These are phyloP conservation scores for Paracoccidioides brasiliensis DNA, from an alignment of 2,329 filamentous ascomycete species.

Conservation along the genomic window DNA sequence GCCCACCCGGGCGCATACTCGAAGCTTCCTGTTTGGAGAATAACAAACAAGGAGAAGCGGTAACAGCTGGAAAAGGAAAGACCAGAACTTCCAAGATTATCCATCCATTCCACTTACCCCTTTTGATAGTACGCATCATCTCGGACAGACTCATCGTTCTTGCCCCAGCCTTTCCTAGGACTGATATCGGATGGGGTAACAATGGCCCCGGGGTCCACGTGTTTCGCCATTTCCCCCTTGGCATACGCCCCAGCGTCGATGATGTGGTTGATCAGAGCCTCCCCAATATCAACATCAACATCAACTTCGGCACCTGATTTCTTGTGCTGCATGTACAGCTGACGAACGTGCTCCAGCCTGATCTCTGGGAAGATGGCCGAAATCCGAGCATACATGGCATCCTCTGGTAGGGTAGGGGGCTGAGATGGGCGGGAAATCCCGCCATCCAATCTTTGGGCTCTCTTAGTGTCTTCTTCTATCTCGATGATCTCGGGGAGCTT, in stretches of 20 bases:
- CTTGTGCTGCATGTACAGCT: conserved; percentile 21
- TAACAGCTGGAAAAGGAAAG: background rate
- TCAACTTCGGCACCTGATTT: background rate
- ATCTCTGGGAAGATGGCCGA: conserved; percentile 37
- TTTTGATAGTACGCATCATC: conserved; percentile 11
- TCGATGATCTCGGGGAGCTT: conserved; percentile 1
- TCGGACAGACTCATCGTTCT: conserved; percentile 16
- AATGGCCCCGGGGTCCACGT: conserved; percentile 22
- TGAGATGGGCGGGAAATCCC: background rate
- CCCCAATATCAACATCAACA: conserved; percentile 8
- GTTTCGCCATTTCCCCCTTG: conserved; percentile 26
- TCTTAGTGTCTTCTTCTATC: background rate
- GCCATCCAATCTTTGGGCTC: background rate
- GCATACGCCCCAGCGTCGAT: conserved; percentile 32
- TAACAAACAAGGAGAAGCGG: conserved; percentile 3
- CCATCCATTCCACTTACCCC: conserved; percentile 12
- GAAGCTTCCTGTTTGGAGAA: background rate
- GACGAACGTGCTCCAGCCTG: conserved; percentile 27
- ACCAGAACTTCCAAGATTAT: too few relatives aligned
- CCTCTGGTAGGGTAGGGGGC: background rate
- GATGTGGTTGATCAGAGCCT: conserved; percentile 31
- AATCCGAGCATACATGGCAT: conserved; percentile 15
- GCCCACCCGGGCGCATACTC: too few relatives aligned
- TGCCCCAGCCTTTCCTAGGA: conserved; percentile 17
- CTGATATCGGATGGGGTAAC: conserved; percentile 16